Conservation (phyloP, 2,329 filamentous ascomycete species). For the Emmonsia crescens region DNA sequence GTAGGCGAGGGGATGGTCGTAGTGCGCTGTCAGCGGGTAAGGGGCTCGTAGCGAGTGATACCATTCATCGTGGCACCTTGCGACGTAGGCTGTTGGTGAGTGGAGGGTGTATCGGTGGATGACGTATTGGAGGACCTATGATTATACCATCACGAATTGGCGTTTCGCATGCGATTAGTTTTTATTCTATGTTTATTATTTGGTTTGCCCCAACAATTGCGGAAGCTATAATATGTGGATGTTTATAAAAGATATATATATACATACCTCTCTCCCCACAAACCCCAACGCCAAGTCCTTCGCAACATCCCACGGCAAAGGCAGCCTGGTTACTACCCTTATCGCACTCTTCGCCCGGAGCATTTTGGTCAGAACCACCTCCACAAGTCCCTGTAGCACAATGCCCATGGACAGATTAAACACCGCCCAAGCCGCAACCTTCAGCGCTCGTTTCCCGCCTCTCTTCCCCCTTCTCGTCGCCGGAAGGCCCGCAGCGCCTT, state of each 20-base stretch:
- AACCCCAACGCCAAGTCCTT: conserved; percentile 46
- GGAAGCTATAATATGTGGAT: not conserved
- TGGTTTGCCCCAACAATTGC: not conserved
- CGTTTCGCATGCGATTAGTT: not conserved
- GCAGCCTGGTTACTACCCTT: conserved; percentile 48
- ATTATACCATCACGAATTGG: conserved; percentile 14
- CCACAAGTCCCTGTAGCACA: conserved; percentile 44
- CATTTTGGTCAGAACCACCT: conserved; percentile 43
- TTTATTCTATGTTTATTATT: not conserved
- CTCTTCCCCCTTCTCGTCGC: conserved; percentile 25
- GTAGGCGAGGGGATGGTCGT: conserved; percentile 50
- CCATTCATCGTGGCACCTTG: conserved; percentile 42
- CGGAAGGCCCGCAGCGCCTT: conserved; percentile 45
- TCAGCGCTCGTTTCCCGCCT: conserved; percentile 34
- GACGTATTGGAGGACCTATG: conserved; percentile 55
- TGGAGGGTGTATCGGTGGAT: conserved; percentile 66
- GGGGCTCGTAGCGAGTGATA: conserved; percentile 45
- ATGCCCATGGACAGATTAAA: conserved; percentile 47
- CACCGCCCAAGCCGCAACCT: conserved; percentile 43
- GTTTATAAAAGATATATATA: not conserved
- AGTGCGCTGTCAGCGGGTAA: conserved; percentile 48
- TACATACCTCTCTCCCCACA: conserved; percentile 45
- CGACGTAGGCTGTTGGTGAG: conserved; percentile 40
- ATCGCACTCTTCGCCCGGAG: conserved; percentile 45
- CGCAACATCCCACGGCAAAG: conserved; percentile 51